Conservation (phyloP, 2,329 filamentous ascomycete species). For the Colletotrichum cereale region DNA sequence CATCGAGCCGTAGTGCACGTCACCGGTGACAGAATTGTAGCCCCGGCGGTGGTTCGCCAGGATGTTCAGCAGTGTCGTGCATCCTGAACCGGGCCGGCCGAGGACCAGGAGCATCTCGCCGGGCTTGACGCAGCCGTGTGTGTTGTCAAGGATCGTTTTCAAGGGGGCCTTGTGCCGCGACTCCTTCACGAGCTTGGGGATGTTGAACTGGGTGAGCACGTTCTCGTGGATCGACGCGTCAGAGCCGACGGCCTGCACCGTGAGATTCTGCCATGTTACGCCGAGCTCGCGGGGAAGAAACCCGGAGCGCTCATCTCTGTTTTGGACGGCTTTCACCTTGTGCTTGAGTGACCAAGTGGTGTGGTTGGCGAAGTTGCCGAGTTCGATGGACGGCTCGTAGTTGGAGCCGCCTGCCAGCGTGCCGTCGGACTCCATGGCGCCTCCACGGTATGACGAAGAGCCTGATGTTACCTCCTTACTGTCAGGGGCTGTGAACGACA, state of each 20-base stretch:
- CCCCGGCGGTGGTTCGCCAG: conserved; percentile 74
- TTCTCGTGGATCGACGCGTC: conserved; percentile 76
- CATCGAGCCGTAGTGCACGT: conserved; percentile 68
- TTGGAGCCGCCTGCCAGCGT: conserved; percentile 32
- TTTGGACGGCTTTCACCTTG: conserved; percentile 58
- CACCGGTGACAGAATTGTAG: conserved; percentile 68
- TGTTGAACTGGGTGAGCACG: conserved; percentile 69
- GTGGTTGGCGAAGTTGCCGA: conserved; percentile 4
- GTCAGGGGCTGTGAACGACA: conserved; percentile 17
- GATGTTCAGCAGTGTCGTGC: conserved; percentile 78
- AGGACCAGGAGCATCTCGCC: conserved; percentile 80
- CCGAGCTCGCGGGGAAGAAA: conserved; percentile 66
- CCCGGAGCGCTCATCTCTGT: conserved; percentile 59
- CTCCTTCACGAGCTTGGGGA: conserved; percentile 66
- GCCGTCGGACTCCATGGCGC: conserved; percentile 40
- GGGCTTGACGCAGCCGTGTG: conserved; percentile 77
- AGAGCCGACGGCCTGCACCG: conserved; percentile 70
- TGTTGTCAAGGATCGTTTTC: conserved; percentile 74
- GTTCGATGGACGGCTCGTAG: conserved; percentile 37
- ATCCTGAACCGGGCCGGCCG: conserved; percentile 76
- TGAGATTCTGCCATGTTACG: conserved; percentile 74
- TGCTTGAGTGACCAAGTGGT: conserved; percentile 60
- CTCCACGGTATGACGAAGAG: conserved; percentile 10
- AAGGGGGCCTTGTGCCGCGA: conserved; percentile 67
- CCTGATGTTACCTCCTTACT: conserved; percentile 11